Percentiles rank a stretch among this genome's conserved stretches.
Conservation (phyloP, 257 asterid species). For the Solanum arcanum region DNA sequence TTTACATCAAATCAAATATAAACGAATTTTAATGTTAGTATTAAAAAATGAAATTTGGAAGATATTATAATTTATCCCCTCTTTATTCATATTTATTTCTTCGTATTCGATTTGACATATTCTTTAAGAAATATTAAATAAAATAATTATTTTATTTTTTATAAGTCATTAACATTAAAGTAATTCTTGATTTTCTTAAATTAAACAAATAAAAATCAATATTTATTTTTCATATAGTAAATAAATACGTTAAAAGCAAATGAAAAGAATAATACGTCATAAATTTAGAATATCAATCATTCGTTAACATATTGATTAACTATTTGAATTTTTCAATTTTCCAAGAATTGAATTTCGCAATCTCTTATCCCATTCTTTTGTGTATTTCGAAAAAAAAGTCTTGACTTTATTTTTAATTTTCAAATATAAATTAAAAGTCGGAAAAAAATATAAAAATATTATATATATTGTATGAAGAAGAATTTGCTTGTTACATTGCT, state of each 20-base stretch:
- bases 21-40: no score
- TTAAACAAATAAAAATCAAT: accelerated
- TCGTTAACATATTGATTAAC: not conserved
- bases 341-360: no score
- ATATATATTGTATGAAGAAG: not conserved
- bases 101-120: not conserved
- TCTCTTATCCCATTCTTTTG: not conserved
- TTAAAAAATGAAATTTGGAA: no score
- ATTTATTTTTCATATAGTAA: accelerated
- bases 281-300: not conserved
- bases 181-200: no score
- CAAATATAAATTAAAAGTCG: not conserved
- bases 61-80: not conserved
- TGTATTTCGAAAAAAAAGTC: no score
- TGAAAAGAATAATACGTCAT: not conserved
- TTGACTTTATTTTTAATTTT: not conserved
- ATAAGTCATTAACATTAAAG: not conserved
- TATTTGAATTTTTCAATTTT: accelerated
- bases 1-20: no score
- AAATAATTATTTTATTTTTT: no score
- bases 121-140: no score
- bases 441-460: not conserved
- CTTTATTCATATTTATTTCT: accelerated
- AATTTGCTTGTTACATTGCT: not conserved
- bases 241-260: no score